These are phyloP conservation scores for Fusarium pilosicola DNA, from an alignment of 2,329 filamentous ascomycete genomes.

Conservation along the genomic window DNA sequence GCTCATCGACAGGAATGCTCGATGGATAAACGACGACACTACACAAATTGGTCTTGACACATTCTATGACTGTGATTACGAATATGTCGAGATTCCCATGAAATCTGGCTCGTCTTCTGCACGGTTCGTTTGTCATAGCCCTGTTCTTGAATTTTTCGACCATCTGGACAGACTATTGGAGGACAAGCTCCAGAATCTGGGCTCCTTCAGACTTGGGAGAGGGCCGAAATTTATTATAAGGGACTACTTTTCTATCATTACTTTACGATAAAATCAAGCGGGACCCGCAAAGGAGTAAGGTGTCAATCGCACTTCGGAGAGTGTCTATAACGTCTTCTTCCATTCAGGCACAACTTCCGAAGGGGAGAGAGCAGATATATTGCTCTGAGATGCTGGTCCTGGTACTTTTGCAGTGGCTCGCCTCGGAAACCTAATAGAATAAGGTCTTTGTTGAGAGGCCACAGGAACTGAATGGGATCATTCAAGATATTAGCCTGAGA, in stretches of 20 bases:
- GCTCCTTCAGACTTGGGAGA: fast-evolving
- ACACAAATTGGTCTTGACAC: neutral
- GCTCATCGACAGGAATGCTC: neutral
- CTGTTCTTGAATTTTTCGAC: neutral
- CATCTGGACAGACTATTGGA: neutral
- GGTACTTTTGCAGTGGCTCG: too few relatives aligned
- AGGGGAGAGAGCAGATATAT: neutral
- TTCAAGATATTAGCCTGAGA: too few relatives aligned
- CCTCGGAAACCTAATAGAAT: neutral
- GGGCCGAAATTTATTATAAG: neutral
- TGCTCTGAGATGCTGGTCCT: neutral
- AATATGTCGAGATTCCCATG: neutral
- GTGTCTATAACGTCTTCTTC: neutral
- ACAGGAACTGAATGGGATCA: neutral
- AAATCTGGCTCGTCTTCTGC: neutral
- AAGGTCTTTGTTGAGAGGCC: neutral
- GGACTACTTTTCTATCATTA: neutral
- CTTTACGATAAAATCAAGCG: neutral
- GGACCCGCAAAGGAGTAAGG: neutral
- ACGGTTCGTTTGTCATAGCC: neutral
- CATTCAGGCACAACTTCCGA: neutral
- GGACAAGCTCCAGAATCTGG: neutral
- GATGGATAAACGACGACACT: neutral
- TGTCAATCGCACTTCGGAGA: neutral
- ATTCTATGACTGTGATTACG: neutral